A percentile compares a stretch with the other conserved stretches of the same genome.
These are phyloP conservation scores for Candida tetrigidarum DNA, from an alignment of 1,139 yeast genomes.

Conservation along the genomic window DNA sequence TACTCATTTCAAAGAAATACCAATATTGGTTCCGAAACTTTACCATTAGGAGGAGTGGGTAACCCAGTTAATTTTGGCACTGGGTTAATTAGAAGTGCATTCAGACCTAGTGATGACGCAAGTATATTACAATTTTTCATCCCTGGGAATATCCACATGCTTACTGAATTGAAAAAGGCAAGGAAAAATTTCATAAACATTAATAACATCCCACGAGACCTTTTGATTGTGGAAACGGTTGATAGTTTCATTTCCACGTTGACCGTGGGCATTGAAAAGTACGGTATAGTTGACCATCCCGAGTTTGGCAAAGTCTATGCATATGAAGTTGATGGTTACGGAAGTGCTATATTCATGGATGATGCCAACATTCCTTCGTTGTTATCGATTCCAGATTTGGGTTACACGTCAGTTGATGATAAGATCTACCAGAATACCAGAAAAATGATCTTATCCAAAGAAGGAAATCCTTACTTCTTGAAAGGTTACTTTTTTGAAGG, in stretches of 20 bases:
- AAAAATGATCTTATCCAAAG: conserved; percentile 67
- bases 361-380: conserved; percentile 91
- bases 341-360: conserved; percentile 76
- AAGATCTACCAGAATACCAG: conserved; percentile 77
- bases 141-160: conserved; percentile 84
- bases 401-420: conserved; percentile 57
- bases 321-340: conserved; percentile 89
- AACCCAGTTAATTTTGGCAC: conserved; percentile 78
- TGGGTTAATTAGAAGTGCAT: conserved; percentile 82
- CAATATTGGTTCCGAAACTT: conserved; percentile 77
- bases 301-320: conserved; percentile 79
- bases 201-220: conserved; percentile 13
- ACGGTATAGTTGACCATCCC: conserved; percentile 71
- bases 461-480: conserved; percentile 80
- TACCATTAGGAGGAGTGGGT: conserved; percentile 78
- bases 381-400: conserved; percentile 80
- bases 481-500: conserved; percentile 69
- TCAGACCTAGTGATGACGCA: conserved; percentile 91
- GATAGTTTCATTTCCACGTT: conserved; percentile 47
- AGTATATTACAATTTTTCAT: conserved; percentile 78
- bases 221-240: conserved; percentile 22
- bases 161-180: conserved; percentile 59
- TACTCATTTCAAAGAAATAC: conserved; percentile 79
- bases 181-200: conserved; percentile 23
- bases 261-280: conserved; percentile 58